Base-by-base conservation (phyloP, 805 yeast species). In the Starmera amethionina region DNA sequence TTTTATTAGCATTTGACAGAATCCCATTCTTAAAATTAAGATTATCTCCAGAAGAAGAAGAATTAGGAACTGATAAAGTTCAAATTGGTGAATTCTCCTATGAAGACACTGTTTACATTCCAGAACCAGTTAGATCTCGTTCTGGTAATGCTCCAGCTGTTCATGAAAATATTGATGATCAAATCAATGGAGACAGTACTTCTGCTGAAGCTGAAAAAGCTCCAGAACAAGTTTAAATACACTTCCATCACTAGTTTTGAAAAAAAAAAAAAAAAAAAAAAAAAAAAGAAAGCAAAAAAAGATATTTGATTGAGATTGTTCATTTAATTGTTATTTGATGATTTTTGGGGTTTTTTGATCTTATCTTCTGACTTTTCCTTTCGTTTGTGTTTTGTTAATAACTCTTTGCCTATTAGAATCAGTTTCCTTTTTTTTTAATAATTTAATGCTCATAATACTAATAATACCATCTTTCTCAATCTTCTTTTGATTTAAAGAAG, bases 21-120 rank as follows among this genome's bases (percentile, higher is more conserved):
- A 68, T 87, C 46, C 96, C 96, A 48, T 77, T 79, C 68, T 72
- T 89, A 58, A 77, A 81, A 63, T 67, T 90, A 57, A 77, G 97
- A 68, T 74, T 88, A 52, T 73, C 78, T 48, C 84, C 83, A 54
- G 96, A 88, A 46, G 90, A 83, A 60, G 97, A 90, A 65, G 76
- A 80, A 48, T 57, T 79, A 50, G 97, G 97, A 46, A 81, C 93
- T 28, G 98, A 90, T 64, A 72, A 80, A 46, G 79, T 87, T 16
- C 88, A 89, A 68, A 86, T 88, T 55, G 96, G 96, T 51, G 97
- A 89, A 63, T 79, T 76, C 59, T 84, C 94, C 44, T 84, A 67
- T 51, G 86, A 79, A 48, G 80, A 78, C 35, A 73, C 71, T 42
- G 72, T 71, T 49, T 83, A 72, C 63, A 77, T 82, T 42, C 79